Evolutionary conservation across 257 asterid genomes (phyloP).

Genomic region (Rhazya stricta): DNA sequence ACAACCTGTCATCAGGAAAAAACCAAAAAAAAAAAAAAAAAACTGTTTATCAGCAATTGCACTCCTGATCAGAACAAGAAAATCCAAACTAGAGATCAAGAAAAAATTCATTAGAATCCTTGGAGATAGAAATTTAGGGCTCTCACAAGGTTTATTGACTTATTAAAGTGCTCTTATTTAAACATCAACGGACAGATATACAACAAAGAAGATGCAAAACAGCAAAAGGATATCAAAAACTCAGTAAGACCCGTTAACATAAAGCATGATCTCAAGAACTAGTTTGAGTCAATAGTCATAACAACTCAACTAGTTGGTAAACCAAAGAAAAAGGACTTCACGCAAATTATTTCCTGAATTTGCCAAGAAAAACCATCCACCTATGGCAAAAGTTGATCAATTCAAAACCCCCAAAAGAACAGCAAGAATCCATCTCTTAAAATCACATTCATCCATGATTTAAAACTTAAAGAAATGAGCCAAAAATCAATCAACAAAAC

Average conservation of each 20-base stretch:
- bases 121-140: background rate
- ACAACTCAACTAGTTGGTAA: background rate
- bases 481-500: background rate
- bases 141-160: background rate
- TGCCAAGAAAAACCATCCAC: background rate
- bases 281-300: background rate
- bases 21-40: constrained; percentile 5
- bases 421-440: background rate
- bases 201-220: background rate
- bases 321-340: background rate
- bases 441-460: background rate
- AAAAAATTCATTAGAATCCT: background rate
- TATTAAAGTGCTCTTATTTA: constrained; percentile 4
- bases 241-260: background rate
- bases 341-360: background rate
- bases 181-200: constrained; percentile 4
- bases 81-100: background rate
- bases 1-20: constrained; percentile 34
- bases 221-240: background rate
- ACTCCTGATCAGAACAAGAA: background rate
- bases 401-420: background rate
- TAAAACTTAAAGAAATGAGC: background rate
- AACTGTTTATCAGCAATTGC: background rate
- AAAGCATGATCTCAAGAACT: background rate
- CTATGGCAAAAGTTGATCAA: background rate